Conservation (phyloP, 176 grass and related monocot species). For the Zea luxurians region DNA sequence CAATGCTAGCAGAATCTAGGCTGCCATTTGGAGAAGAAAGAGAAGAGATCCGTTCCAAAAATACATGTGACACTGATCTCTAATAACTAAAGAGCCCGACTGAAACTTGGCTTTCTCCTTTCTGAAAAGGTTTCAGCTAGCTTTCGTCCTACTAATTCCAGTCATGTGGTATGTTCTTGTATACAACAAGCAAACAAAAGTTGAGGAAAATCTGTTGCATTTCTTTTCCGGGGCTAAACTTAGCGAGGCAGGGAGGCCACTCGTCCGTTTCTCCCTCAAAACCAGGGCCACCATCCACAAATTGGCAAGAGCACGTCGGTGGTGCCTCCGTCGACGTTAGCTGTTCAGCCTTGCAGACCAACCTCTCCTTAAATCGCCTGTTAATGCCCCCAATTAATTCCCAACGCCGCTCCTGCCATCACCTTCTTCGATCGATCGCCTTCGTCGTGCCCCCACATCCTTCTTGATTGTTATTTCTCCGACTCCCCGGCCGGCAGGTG, state of each 20-base stretch:
- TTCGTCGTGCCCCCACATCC: background rate
- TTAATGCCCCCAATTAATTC: constrained; percentile 18
- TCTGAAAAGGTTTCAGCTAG: background rate
- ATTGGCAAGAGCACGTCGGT: background rate
- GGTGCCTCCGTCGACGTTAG: constrained; percentile 17
- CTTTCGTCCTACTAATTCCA: background rate
- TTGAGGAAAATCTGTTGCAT: background rate
- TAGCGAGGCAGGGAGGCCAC: background rate
- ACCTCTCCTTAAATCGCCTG: constrained; percentile 27
- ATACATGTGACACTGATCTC: background rate
- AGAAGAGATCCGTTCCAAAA: background rate
- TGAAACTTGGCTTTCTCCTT: background rate
- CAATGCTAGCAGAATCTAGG: background rate
- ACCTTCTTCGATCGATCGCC: background rate
- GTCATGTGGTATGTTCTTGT: background rate
- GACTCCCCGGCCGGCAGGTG: background rate
- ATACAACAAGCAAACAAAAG: background rate
- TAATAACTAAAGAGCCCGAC: background rate
- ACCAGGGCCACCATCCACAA: constrained; percentile 20
- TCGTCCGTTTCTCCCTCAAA: background rate
- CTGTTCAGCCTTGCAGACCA: constrained; percentile 13
- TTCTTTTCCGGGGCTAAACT: background rate
- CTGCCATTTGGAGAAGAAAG: background rate
- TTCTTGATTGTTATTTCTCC: background rate
- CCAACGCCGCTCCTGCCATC: background rate